Base-by-base conservation (phyloP, 805 yeast species). In the Zygosaccharomyces bailii region DNA sequence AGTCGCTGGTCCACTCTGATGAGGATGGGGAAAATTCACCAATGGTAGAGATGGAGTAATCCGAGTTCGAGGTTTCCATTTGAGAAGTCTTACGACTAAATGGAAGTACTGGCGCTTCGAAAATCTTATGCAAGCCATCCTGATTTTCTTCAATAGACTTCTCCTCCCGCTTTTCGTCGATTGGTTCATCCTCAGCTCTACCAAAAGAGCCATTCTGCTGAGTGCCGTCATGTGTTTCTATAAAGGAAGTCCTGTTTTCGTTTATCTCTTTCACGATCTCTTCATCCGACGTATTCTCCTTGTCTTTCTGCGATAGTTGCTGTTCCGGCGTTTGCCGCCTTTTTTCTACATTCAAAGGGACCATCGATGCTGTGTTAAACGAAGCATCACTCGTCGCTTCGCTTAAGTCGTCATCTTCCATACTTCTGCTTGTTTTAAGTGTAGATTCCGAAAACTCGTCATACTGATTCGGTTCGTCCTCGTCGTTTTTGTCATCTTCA, bases 11-110 rank as follows among this genome's bases (percentile, higher is more conserved):
- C 56, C 70, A 61, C 41, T 71, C 75, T 1, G 74, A 69, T 2
- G 74, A 69, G 5, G 73, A 68, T 14, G 76, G 76, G 2, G 75
- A 71, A 53, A 66, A 72, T 10, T 72, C 73, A 0, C 76, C 76
- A 32, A 72, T 71, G 2, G 65, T 60, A 1, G 74, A 69, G 11
- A 70, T 69, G 6, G 69, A 61, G 19, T 59, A 59, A 33, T 66
- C 66, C 2, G 65, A 61, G 30, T 57, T 60, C 31, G 62, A 67
- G 46, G 53, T 50, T 14, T 44, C 64, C 60, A 57, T 61, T 33
- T 44, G 64, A 56, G 43, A 25, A 5, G 43, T 46, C 21, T 34
- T 42, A 9, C 43, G 34, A n/a, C 40, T 35, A 44, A 63, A 61
- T 8, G 67, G 67, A 39, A 54, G 41, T n/a, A 47, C 44, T 4